A percentile compares a stretch with the other conserved stretches of the same genome.
Conservation (phyloP, 1,284 basidiomycete genomes). For the Boletus smithii region DNA sequence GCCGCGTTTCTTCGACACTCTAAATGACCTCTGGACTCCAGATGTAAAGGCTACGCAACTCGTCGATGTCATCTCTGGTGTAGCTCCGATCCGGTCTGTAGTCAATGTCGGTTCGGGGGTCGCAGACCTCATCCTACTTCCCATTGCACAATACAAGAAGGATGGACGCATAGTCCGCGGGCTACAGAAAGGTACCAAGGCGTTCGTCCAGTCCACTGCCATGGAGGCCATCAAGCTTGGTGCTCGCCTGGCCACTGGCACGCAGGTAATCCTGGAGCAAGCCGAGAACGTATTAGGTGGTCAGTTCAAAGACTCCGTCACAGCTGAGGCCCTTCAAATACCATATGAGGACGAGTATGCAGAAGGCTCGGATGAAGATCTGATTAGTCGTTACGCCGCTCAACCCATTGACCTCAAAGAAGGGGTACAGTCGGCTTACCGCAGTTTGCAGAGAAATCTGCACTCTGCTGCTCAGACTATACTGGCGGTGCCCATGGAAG, state of each 20-base stretch:
- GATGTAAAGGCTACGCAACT: slow-evolving; percentile 99
- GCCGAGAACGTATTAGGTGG: slow-evolving; percentile 91
- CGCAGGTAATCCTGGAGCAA: slow-evolving; percentile 94
- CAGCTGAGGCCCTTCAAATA: slow-evolving; percentile 60
- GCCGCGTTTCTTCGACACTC: slow-evolving; percentile 80
- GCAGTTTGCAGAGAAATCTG: slow-evolving; percentile 78
- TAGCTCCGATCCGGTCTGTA: slow-evolving; percentile 90
- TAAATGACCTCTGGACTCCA: slow-evolving; percentile 98
- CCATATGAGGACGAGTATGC: slow-evolving; percentile 38
- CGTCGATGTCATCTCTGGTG: slow-evolving; percentile 95
- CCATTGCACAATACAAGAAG: slow-evolving; percentile 96
- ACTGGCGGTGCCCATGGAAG: slow-evolving; percentile 97
- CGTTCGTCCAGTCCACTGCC: slow-evolving; percentile 91
- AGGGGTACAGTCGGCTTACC: slow-evolving; percentile 89
- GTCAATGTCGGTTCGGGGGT: slow-evolving; percentile 97
- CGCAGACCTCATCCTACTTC: slow-evolving; percentile 91
- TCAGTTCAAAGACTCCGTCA: slow-evolving; percentile 63
- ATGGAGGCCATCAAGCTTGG: slow-evolving; percentile 94
- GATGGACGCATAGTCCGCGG: slow-evolving; percentile 92
- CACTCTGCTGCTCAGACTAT: slow-evolving; percentile 97
- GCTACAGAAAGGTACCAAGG: slow-evolving; percentile 89
- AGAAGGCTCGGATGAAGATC: slow-evolving; percentile 44
- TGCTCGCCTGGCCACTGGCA: slow-evolving; percentile 93
- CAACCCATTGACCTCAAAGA: slow-evolving; percentile 84
- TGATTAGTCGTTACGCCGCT: slow-evolving; percentile 85